phyloP scores from a whole-genome alignment of 2,329 filamentous ascomycete species.

The Fusarium pseudograminearum region DNA sequence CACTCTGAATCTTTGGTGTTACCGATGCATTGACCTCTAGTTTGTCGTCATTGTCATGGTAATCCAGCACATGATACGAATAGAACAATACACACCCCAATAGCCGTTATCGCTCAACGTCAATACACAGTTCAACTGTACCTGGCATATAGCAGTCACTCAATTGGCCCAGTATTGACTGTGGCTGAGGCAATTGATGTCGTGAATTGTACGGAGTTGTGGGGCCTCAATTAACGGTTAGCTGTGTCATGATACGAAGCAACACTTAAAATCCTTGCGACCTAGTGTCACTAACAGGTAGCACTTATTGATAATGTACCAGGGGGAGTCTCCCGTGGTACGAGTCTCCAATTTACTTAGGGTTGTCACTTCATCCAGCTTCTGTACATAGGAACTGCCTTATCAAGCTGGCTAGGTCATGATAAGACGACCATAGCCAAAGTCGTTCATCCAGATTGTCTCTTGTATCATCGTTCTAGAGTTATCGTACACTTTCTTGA shows the following conservation, averaged over 20 bases:
- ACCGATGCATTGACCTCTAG: neutral
- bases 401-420: neutral
- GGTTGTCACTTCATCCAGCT: no score
- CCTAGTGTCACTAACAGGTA: no score
- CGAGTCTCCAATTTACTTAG: no score
- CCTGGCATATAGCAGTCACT: no score
- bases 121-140: neutral
- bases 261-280: neutral
- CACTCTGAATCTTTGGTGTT: neutral
- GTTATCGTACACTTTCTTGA: no score
- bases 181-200: neutral
- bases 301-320: no score
- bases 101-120: neutral
- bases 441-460: neutral
- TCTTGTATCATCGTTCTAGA: neutral
- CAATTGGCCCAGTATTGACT: neutral
- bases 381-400: no score
- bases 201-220: neutral
- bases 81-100: neutral
- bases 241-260: neutral
- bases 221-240: neutral
- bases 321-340: no score
- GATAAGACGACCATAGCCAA: neutral
- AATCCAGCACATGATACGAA: neutral
- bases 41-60: neutral